Percentiles rank a stretch among this genome's conserved stretches.
Conservation (phyloP, 257 asterid species). For the Solanum rostratum region DNA sequence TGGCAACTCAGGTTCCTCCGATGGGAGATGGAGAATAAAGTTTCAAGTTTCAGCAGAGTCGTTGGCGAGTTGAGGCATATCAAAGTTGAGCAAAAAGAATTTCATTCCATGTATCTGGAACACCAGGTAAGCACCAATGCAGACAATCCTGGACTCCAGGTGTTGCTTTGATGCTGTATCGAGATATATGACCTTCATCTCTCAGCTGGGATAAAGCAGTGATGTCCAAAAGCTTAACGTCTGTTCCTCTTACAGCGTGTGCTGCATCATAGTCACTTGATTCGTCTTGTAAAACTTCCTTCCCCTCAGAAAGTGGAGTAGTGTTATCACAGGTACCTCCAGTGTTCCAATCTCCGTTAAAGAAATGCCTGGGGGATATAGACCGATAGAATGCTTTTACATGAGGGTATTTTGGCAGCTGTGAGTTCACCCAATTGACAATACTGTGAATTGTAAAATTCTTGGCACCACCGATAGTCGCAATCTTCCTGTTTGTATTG, state of each 20-base stretch:
- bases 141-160: constrained; percentile 86
- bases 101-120: constrained; percentile 94
- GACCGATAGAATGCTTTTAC: constrained; percentile 63
- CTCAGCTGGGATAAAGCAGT: constrained; percentile 75
- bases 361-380: constrained; percentile 81
- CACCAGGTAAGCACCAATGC: constrained; percentile 97
- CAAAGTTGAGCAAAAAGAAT: constrained; percentile 58
- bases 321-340: constrained; percentile 94
- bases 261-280: constrained; percentile 65
- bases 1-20: background rate
- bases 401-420: constrained; percentile 58
- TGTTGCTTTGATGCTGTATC: constrained; percentile 69
- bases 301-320: constrained; percentile 60
- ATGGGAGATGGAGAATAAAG: background rate
- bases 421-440: constrained; percentile 68
- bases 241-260: constrained; percentile 61
- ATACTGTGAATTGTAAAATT: constrained; percentile 58
- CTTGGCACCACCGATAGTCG: constrained; percentile 52
- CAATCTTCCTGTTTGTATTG: constrained; percentile 43
- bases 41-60: background rate
- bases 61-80: background rate
- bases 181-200: constrained; percentile 90
- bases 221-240: constrained; percentile 54
- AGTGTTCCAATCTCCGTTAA: constrained; percentile 93
- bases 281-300: constrained; percentile 55